phyloP scores from a whole-genome alignment of 345 rosid genomes.

The Salix koriyanagi region DNA sequence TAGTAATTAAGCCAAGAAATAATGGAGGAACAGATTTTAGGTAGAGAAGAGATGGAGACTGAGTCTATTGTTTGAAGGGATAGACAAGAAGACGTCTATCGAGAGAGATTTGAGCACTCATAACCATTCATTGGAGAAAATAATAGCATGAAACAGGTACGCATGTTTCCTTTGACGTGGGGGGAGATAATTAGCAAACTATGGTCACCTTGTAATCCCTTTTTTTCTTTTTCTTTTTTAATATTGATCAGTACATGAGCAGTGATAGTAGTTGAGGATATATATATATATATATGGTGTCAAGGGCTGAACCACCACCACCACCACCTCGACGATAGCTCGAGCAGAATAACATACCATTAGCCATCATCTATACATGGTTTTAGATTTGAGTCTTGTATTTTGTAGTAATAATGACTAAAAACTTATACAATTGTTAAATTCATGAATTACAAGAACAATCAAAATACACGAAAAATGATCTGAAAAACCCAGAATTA shows the following conservation, averaged over 20 bases:
- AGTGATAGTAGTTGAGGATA: not conserved
- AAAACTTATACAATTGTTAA: too few relatives aligned
- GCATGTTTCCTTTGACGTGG: conserved; percentile 12
- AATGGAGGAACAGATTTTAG: not conserved
- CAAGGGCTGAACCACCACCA: not conserved
- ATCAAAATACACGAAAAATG: too few relatives aligned
- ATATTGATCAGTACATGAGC: not conserved
- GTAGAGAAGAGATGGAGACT: not conserved
- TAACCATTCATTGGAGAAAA: conserved; percentile 1
- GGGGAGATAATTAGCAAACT: not conserved
- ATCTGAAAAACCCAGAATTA: too few relatives aligned
- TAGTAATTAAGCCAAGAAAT: not conserved
- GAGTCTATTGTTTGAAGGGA: not conserved
- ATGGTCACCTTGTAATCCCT: not conserved
- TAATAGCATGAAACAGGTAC: conserved; percentile 7
- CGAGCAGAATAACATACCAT: not conserved
- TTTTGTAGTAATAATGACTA: too few relatives aligned
- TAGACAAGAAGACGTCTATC: conserved; percentile 12
- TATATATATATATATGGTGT: not conserved
- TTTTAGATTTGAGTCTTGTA: too few relatives aligned
- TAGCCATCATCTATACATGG: too few relatives aligned
- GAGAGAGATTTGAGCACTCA: conserved; percentile 21
- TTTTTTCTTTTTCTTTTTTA: too few relatives aligned
- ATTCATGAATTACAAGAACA: fast-evolving
- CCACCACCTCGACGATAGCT: not conserved